Evolutionary conservation across 192 early-diverging fungal species (phyloP), one percentile per base, ranked within the genome.

Genomic region (Dissophora globulifera): DNA sequence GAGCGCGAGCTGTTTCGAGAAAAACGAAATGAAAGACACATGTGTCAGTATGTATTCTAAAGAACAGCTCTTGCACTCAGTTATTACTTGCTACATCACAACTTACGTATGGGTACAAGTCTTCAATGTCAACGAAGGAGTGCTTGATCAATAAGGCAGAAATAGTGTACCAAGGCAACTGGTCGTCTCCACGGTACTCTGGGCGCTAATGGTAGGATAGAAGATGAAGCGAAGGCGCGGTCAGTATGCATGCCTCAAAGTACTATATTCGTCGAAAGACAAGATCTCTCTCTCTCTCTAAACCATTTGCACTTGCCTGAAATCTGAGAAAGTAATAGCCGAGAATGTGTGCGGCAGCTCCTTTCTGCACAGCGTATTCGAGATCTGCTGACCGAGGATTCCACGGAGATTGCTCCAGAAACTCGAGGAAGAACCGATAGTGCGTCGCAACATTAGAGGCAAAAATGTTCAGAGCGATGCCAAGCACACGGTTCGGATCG

Each of bases 401-500:
- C 86, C 86, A 88, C 8, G 78, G 79, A 0, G 86, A 85, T 32
- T 69, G 45, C n/a, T 82, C 69, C 26, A 95, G 56, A 26, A 95
- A 78, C 19, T 81, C 68, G 13, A 95, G 63, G 58, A 92, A 95
- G 70, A 93, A 93, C 19, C 82, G 82, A 60, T 89, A 86, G 13
- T 92, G 83, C 22, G 84, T 78, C 16, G 69, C 62, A n/a, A 93
- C 79, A 38, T 92, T 90, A 2, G 84, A 87, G 33, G 88, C 82
- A 71, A 95, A 94, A 2, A 89, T 65, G 50, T 96, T 93, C 35
- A 95, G 69, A 3, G 92, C 72, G 20, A 96, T 62, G 65, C 93
- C 93, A 49, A 94, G 57, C 0, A 93, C 91, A n/a, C 94, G 87
- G 78, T 91, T 93, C 0, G 93, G 93, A 57, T 96, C 94, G 46